phyloP scores from a whole-genome alignment of 805 yeast species.

The Saccharomycopsis vini region DNA sequence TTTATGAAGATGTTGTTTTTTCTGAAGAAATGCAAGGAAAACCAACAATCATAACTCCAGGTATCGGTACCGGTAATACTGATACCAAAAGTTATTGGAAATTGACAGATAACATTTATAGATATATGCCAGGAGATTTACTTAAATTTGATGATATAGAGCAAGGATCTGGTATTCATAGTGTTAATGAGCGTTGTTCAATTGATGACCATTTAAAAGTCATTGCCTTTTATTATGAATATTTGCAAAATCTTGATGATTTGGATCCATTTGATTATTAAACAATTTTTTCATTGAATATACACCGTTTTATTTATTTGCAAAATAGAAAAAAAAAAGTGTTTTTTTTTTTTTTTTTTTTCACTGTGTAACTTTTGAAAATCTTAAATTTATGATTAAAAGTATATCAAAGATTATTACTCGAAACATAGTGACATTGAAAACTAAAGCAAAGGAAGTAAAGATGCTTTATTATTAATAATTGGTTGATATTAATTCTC shows the following conservation, averaged over 20 bases:
- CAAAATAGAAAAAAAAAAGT: too few species aligned
- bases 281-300: background rate
- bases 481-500: too few species aligned
- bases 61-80: constrained; percentile 59
- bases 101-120: constrained; percentile 49
- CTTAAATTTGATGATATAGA: constrained; percentile 22
- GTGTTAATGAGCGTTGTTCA: constrained; percentile 52
- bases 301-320: background rate
- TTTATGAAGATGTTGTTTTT: constrained; percentile 50
- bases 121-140: constrained; percentile 43
- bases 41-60: constrained; percentile 42
- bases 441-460: too few species aligned
- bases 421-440: too few species aligned
- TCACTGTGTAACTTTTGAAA: too few species aligned
- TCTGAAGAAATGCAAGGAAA: constrained; percentile 27
- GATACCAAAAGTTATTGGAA: constrained; percentile 63
- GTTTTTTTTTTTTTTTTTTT: too few species aligned
- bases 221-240: constrained; percentile 48
- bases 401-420: too few species aligned
- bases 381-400: too few species aligned
- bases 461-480: too few species aligned
- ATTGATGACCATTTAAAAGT: constrained; percentile 52
- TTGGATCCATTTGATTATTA: background rate
- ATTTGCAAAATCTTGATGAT: constrained; percentile 34
- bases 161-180: constrained; percentile 39